Evolutionary conservation across 441 rosid genomes (phyloP).

Genomic region (Populus tomentosa): DNA sequence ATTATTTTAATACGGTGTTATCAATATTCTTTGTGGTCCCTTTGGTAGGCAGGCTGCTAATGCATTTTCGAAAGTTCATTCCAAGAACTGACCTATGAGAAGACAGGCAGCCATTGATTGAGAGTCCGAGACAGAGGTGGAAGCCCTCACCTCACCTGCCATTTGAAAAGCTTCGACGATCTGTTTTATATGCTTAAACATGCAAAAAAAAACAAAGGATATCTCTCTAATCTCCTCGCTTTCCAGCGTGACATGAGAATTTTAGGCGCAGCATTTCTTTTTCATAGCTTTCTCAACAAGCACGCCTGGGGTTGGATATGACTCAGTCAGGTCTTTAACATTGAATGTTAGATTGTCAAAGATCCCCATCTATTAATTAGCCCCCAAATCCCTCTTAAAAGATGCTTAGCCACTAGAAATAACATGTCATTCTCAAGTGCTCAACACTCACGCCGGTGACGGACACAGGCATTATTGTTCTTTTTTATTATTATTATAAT

Average conservation of each 20-base stretch:
- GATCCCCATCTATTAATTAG: not conserved
- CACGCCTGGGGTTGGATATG: conserved; percentile 3
- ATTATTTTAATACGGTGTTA: too few relatives aligned
- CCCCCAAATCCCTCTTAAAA: too few relatives aligned
- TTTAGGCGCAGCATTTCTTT: conserved; percentile 8
- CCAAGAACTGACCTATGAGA: not conserved
- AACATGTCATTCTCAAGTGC: not conserved
- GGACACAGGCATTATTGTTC: too few relatives aligned
- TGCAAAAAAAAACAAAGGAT: too few relatives aligned
- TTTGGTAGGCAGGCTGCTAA: not conserved
- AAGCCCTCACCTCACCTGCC: not conserved
- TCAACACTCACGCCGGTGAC: not conserved
- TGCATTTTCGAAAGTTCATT: not conserved
- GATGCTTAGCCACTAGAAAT: too few relatives aligned
- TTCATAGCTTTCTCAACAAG: not conserved
- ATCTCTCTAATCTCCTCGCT: not conserved
- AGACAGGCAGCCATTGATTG: not conserved
- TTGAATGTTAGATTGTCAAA: not conserved
- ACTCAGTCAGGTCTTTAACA: not conserved
- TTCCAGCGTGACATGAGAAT: not conserved
- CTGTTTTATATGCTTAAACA: not conserved
- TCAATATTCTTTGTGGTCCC: not conserved
- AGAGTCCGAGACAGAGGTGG: not conserved
- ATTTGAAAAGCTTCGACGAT: not conserved
- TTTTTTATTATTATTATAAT: too few relatives aligned